A percentile compares a stretch with the other conserved stretches of the same genome.
Conservation (phyloP, 441 rosid genomes). For the Francoa sonchifolia region DNA sequence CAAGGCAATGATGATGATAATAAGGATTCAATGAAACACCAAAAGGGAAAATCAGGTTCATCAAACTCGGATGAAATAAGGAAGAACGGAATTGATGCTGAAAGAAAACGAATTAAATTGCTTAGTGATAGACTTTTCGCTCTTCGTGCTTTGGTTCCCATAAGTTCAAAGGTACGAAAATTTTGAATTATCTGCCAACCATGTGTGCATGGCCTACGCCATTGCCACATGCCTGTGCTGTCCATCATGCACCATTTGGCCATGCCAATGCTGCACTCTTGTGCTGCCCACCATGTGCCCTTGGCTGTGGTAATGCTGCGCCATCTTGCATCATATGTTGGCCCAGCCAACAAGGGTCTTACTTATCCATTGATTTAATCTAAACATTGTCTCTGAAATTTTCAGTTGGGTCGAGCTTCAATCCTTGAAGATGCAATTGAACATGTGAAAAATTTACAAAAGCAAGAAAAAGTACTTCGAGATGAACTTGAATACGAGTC, state of each 20-base stretch:
- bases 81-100: conserved; percentile 62
- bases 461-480: conserved; percentile 62
- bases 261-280: no score
- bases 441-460: conserved; percentile 62
- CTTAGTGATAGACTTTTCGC: conserved; percentile 53
- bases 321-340: no score
- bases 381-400: no score
- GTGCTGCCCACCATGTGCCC: no score
- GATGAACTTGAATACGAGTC: conserved; percentile 78
- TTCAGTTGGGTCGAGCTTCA: conserved; percentile 74
- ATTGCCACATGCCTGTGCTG: no score
- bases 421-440: conserved; percentile 83
- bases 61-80: conserved; percentile 66
- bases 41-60: conserved; percentile 50
- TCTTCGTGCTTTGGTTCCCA: conserved; percentile 55
- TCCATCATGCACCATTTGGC: no score
- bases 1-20: conserved; percentile 27
- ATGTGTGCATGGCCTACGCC: no score
- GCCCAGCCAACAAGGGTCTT: no score
- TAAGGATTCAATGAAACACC: conserved; percentile 31
- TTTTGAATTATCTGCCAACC: no score
- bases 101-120: conserved; percentile 56
- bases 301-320: no score
- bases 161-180: conserved; percentile 43
- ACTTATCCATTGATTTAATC: no score